Percentiles rank a stretch among this genome's conserved stretches.
Evolutionary conservation across 805 yeast species (phyloP).

Genomic region (Brettanomyces naardenensis): DNA sequence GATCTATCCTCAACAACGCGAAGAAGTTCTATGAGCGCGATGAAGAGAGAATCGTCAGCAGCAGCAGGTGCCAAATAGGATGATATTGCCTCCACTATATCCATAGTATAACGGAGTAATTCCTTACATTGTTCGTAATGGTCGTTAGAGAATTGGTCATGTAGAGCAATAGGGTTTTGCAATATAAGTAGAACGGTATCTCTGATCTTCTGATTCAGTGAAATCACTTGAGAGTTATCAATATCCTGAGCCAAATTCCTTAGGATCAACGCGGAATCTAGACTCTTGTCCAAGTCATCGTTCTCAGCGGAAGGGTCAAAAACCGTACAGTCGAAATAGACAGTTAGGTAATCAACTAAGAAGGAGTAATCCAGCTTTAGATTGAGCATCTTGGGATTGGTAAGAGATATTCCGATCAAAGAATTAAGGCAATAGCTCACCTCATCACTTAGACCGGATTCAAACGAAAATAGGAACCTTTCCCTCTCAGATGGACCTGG

Average conservation of each 20-base stretch:
- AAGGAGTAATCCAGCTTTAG: conserved; percentile 33
- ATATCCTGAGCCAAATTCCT: conserved; percentile 82
- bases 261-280: conserved; percentile 55
- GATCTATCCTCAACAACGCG: conserved; percentile 56
- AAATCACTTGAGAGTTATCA: conserved; percentile 70
- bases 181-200: conserved; percentile 42
- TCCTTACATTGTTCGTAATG: conserved; percentile 38
- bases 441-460: conserved; percentile 57
- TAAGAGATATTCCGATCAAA: conserved; percentile 36
- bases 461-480: conserved; percentile 64
- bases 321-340: conserved; percentile 13
- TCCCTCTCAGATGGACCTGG: conserved; percentile 57
- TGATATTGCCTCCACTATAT: conserved; percentile 75
- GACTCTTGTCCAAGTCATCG: conserved; percentile 20
- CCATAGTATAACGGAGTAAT: conserved; percentile 58
- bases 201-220: conserved; percentile 33
- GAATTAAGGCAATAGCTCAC: conserved; percentile 64
- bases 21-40: conserved; percentile 44
- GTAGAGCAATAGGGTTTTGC: conserved; percentile 17
- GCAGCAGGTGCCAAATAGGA: conserved; percentile 74
- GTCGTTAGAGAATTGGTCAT: conserved; percentile 23
- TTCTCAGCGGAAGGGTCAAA: conserved; percentile 14
- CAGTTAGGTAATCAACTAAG: conserved; percentile 29
- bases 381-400: conserved; percentile 26
- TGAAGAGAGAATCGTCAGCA: conserved; percentile 61